Conservation (phyloP, 1,284 basidiomycete genomes). For the Apiotrichum gamsii region DNA sequence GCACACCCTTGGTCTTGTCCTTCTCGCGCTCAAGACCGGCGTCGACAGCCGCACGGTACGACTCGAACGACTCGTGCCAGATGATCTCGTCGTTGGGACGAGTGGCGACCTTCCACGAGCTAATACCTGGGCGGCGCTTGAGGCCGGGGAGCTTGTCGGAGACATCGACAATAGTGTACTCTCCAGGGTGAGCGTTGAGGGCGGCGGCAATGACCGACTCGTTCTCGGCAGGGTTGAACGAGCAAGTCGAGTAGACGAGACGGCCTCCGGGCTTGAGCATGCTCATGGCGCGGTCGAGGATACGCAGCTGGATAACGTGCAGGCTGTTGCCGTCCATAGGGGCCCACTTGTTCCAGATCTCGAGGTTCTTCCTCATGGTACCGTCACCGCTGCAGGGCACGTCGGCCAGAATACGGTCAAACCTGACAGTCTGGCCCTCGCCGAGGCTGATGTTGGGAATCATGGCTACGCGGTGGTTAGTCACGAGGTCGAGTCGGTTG, state of each 20-base stretch:
- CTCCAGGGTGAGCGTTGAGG: constrained; percentile 66
- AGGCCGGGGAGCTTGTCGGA: constrained; percentile 65
- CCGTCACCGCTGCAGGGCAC: constrained; percentile 96
- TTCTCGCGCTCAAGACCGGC: constrained; percentile 28
- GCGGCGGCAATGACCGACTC: constrained; percentile 91
- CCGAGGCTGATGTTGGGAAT: constrained; percentile 64
- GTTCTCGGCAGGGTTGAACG: constrained; percentile 94
- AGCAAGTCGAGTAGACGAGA: constrained; percentile 97
- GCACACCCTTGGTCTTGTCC: constrained; percentile 52
- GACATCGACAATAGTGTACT: constrained; percentile 77
- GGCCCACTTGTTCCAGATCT: constrained; percentile 92
- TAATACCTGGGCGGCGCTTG: constrained; percentile 66
- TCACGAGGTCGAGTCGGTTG: background rate
- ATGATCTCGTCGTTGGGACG: constrained; percentile 26
- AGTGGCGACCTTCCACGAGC: constrained; percentile 61
- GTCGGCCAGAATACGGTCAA: constrained; percentile 92
- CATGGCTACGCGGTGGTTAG: constrained; percentile 50
- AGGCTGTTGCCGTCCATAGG: constrained; percentile 83
- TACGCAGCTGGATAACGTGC: constrained; percentile 88
- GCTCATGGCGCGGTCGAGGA: constrained; percentile 84
- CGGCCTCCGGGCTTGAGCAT: constrained; percentile 79
- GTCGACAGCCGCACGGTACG: constrained; percentile 26
- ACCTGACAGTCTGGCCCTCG: constrained; percentile 56
- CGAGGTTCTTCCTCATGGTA: constrained; percentile 88
- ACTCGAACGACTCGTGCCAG: constrained; percentile 36